phyloP scores from a whole-genome alignment of 192 early-diverging fungal genomes.

The Coemansia sp. region DNA sequence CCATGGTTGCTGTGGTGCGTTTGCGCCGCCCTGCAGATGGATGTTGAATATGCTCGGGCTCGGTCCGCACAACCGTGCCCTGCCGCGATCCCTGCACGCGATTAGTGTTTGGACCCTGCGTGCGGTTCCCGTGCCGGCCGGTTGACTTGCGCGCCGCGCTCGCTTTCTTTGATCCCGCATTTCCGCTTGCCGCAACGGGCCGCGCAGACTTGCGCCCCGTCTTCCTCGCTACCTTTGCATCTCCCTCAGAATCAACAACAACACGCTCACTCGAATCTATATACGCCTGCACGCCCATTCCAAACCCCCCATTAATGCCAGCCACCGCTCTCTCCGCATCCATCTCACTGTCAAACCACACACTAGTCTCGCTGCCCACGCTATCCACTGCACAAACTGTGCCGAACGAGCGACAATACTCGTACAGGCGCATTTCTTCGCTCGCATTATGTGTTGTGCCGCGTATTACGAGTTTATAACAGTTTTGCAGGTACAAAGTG shows the following conservation, averaged over 20 bases:
- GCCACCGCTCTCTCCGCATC: background rate
- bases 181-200: background rate
- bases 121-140: no score
- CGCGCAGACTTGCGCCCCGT: background rate
- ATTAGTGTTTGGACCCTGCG: no score
- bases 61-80: slow-evolving; percentile 8
- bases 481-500: slow-evolving; percentile 7
- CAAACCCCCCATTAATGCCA: background rate
- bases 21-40: background rate
- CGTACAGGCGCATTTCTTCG: slow-evolving; percentile 14
- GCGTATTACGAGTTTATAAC: slow-evolving; percentile 9
- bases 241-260: slow-evolving; percentile 4
- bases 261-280: background rate
- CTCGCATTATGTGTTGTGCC: background rate
- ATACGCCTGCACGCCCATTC: slow-evolving; percentile 1
- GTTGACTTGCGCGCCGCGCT: background rate
- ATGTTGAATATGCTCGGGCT: background rate
- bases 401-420: slow-evolving; percentile 22
- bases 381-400: slow-evolving; percentile 14
- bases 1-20: background rate
- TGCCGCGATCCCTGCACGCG: background rate
- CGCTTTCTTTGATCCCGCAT: no score
- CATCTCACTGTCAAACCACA: slow-evolving; percentile 18
- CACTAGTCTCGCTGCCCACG: background rate
- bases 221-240: background rate